These are phyloP conservation scores for Handroanthus guayacan DNA, from an alignment of 257 asterid species.

Conservation along the genomic window DNA sequence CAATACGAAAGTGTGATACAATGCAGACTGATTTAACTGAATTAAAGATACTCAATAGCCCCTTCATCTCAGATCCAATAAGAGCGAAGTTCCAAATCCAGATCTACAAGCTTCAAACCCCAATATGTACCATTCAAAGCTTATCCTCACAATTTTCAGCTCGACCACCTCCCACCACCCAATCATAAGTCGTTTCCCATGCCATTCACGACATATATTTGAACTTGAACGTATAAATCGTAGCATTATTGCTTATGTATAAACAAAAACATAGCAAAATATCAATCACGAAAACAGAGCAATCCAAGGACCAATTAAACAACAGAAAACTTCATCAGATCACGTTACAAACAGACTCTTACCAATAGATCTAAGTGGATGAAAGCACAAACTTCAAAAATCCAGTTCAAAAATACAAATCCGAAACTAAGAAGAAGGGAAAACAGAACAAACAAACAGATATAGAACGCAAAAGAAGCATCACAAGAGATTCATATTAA, in stretches of 20 bases:
- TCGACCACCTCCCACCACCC: conserved; percentile 24
- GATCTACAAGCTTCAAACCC: conserved; percentile 41
- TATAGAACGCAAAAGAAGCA: conserved; percentile 7
- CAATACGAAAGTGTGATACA: conserved; percentile 40
- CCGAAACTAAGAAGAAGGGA: conserved; percentile 3
- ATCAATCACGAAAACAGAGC: not conserved
- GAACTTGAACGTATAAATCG: no score
- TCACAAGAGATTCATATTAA: not conserved
- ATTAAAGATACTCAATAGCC: conserved; percentile 30
- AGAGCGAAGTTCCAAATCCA: conserved; percentile 33
- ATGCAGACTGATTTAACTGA: conserved; percentile 47
- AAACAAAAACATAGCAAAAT: not conserved
- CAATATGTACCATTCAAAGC: conserved; percentile 31
- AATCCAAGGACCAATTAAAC: not conserved
- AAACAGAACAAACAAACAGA: not conserved
- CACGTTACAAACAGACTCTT: conserved; percentile 27
- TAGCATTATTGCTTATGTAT: not conserved
- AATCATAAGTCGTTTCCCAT: not conserved
- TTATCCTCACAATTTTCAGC: conserved; percentile 11
- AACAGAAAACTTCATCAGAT: conserved; percentile 18
- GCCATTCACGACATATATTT: conserved; percentile 16
- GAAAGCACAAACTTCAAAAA: conserved; percentile 12
- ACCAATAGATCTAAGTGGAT: conserved; percentile 47
- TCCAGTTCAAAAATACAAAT: conserved; percentile 11
- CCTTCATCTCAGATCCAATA: conserved; percentile 49